Evolutionary conservation across 2,329 filamentous ascomycete genomes (phyloP), one percentile per base, ranked within the genome.

Genomic region (Aspergillus alliaceus): DNA sequence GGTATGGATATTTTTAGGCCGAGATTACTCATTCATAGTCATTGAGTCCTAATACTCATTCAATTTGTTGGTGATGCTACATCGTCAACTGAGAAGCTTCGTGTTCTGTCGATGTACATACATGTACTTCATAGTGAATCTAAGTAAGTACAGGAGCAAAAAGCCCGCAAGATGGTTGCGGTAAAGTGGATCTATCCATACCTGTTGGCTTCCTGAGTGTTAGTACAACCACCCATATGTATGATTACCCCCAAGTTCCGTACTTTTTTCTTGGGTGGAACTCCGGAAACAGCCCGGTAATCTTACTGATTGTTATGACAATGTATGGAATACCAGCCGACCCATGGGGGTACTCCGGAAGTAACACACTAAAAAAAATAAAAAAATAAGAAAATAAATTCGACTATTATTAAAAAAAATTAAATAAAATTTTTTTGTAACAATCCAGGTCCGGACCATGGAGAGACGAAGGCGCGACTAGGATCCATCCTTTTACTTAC

Each of bases 261-360:
- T 66, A 66, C 64, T 66, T 66, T 64, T 58, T 62, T 59, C 53
- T 59, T 64, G 47, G 47, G 62, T 62, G 59, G 60, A 49, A 59
- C 62, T 62, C 61, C 65, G 66, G 63, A 69, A 71, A 69, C 66
- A 66, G 65, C 64, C 64, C 59, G 63, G 68, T 72, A 70, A 62
- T 54, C 35, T 57, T 65, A 66, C 64, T 15, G 47, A 34, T 56
- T 46, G 62, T 65, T 40, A 64, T 62, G 57, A 66, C 64, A 24
- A 29, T 35, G 60, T 63, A 61, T 60, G 54, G 52, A 57, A 63
- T 66, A 66, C 63, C 51, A 59, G 39, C 15, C 37, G 58, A 64
- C 59, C 60, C 57, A 66, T 59, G 66, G 64, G 61, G 60, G 57
- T 62, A 66, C 67, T 66, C 64, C 65, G 64, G 66, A 64, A 66